Evolutionary conservation across 1,284 basidiomycete genomes (phyloP), one percentile per base, ranked within the genome.

Genomic region (Pascua guehoae): DNA sequence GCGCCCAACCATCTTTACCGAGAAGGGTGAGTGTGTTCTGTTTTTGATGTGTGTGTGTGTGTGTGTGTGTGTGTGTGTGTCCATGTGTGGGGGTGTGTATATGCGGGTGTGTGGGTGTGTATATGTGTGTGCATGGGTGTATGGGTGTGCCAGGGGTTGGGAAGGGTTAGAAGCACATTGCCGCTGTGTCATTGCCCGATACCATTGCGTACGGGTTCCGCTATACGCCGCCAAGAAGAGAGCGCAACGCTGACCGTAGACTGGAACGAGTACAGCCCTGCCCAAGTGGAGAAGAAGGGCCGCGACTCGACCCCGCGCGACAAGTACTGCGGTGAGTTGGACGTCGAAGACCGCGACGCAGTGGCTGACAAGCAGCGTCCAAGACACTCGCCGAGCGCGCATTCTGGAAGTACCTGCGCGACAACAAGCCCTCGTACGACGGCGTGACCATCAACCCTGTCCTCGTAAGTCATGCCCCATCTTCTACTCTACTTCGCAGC

Each of bases 321-420:
- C 41, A 84, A 82, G 66, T 88, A 72, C 78, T 43, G 83, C 81
- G 53, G 61, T 56, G 47, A 57, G 49, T 56, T 9, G n/a, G 1
- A 9, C n/a, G 1, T 11, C 2, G 2, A 17, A n/a, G n/a, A n/a
- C n/a, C n/a, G n/a, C n/a, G n/a, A n/a, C n/a, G 24, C 24, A 7
- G 24, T 32, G 24, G 7, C 47, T 49, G 17, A 49, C 38, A 14
- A 7, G 10, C 47, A 53, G 70, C 70, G 5, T 67, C 65, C 54
- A 90, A 91, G 79, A 84, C 82, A 5, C 76, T 90, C 2, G 87
- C 88, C 2, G 88, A 91, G 68, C 43, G 47, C 17, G 49, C 59
- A 12, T 60, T 64, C 58, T 66, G 62, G 63, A 53, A 57, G 44
- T 85, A 85, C 55, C 76, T 83, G 56, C 78, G 84, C 52, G 78